phyloP scores from a whole-genome alignment of 2,329 filamentous ascomycete genomes.

The Talaromyces funiculosus region DNA sequence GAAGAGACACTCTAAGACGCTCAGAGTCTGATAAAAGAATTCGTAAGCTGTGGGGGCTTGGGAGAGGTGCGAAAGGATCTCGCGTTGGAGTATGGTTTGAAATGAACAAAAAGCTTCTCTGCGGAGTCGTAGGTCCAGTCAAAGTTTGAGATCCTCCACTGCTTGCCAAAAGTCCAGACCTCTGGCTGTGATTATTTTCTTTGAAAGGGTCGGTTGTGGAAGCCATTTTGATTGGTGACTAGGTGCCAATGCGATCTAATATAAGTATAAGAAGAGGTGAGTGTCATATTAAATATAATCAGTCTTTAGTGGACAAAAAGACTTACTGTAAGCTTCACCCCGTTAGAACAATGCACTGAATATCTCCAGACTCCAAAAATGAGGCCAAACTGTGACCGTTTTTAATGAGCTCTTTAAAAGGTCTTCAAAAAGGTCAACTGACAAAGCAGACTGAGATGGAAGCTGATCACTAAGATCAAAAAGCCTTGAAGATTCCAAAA shows the following conservation, averaged over 20 bases:
- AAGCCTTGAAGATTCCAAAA: not conserved
- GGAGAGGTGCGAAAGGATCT: not conserved
- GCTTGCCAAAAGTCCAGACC: not conserved
- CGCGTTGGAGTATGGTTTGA: not conserved
- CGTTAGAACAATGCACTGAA: not conserved
- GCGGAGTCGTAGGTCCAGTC: not conserved
- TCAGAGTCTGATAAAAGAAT: not conserved
- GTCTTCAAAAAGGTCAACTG: not conserved
- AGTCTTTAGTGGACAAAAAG: not conserved
- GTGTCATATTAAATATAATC: not conserved
- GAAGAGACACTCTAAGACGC: not conserved
- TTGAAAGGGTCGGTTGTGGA: not conserved
- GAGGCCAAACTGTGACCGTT: too few species aligned
- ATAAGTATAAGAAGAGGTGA: not conserved
- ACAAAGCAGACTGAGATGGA: too few species aligned
- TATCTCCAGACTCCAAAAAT: not conserved
- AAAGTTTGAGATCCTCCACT: not conserved
- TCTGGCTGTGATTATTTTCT: not conserved
- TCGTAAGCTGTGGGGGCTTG: not conserved
- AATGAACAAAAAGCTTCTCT: not conserved
- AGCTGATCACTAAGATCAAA: too few species aligned
- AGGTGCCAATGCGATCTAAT: not conserved
- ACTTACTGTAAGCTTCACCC: not conserved
- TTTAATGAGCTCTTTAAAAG: too few species aligned
- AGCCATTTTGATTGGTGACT: not conserved